These are phyloP conservation scores for Seminavis robusta DNA, from an alignment of 108 stramenopile species.

Conservation along the genomic window DNA sequence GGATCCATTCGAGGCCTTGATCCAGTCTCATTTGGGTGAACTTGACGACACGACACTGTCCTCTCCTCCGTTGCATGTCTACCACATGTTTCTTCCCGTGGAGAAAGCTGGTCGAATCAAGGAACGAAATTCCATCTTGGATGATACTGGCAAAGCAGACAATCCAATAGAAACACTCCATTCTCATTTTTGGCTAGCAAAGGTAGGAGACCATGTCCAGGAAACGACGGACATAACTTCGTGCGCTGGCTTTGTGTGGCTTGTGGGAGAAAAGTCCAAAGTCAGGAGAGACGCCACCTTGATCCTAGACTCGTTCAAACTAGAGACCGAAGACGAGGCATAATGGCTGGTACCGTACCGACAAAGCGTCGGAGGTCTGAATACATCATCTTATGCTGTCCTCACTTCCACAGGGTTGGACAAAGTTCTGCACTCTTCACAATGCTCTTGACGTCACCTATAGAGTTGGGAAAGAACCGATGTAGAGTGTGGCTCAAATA, in stretches of 20 bases:
- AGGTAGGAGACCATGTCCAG: constrained; percentile 36
- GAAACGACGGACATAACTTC: constrained; percentile 18
- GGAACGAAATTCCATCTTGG: too few species aligned
- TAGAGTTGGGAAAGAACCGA: too few species aligned
- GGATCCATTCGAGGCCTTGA: constrained; percentile 51
- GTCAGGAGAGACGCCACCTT: constrained; percentile 15
- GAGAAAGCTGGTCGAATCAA: constrained; percentile 45
- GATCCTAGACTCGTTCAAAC: not conserved
- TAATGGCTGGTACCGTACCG: too few species aligned
- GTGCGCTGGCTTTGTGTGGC: constrained; percentile 30
- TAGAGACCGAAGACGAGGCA: constrained; percentile 1
- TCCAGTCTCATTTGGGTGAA: constrained; percentile 57
- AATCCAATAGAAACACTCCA: constrained; percentile 41
- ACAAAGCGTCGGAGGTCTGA: too few species aligned
- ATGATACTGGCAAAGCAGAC: constrained; percentile 34
- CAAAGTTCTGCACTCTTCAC: too few species aligned
- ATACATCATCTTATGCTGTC: too few species aligned
- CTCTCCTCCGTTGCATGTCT: constrained; percentile 31
- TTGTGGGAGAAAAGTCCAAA: constrained; percentile 13
- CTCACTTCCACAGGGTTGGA: too few species aligned
- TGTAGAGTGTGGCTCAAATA: too few species aligned
- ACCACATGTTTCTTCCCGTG: constrained; percentile 35
- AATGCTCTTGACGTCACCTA: too few species aligned
- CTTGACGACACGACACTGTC: constrained; percentile 48
- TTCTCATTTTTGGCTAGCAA: constrained; percentile 21